Conservation (phyloP, 257 asterid species). For the Ehretia macrophylla region DNA sequence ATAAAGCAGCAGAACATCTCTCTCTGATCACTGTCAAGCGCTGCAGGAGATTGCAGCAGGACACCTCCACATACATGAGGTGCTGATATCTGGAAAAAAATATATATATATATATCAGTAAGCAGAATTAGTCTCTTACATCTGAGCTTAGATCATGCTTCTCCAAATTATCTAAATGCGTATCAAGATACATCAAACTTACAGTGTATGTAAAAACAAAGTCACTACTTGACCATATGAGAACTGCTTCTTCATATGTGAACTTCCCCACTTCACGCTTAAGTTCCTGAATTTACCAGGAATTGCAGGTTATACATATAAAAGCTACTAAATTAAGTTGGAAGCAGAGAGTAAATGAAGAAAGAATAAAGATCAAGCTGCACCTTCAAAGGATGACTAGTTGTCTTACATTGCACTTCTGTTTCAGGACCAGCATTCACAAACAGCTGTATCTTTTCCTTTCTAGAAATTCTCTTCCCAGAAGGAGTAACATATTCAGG, state of each 20-base stretch:
- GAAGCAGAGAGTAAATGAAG: slow-evolving; percentile 5
- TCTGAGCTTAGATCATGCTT: not conserved
- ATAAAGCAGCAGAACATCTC: slow-evolving; percentile 76
- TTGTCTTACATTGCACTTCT: slow-evolving; percentile 53
- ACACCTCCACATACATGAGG: slow-evolving; percentile 53
- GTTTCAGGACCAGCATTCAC: slow-evolving; percentile 65
- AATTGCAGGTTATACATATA: not conserved
- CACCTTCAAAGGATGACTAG: slow-evolving; percentile 91
- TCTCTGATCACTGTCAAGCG: slow-evolving; percentile 61
- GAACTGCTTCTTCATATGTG: slow-evolving; percentile 68
- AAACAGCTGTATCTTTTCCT: slow-evolving; percentile 70
- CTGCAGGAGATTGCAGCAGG: slow-evolving; percentile 63
- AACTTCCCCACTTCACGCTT: slow-evolving; percentile 60
- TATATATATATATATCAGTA: slow-evolving; percentile 14
- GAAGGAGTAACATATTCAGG: slow-evolving; percentile 87
- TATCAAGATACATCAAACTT: slow-evolving; percentile 14
- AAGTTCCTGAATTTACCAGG: slow-evolving; percentile 46
- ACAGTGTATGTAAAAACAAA: slow-evolving; percentile 59
- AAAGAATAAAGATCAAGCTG: slow-evolving; percentile 12
- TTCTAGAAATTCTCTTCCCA: slow-evolving; percentile 74
- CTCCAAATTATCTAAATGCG: too few relatives aligned
- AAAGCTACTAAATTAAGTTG: not conserved
- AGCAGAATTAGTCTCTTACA: slow-evolving; percentile 1
- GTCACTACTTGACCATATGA: slow-evolving; percentile 77
- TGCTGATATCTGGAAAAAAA: slow-evolving; percentile 49